Conservation (phyloP, 2,329 filamentous ascomycete genomes). For the Rhynchosporium secalis region DNA sequence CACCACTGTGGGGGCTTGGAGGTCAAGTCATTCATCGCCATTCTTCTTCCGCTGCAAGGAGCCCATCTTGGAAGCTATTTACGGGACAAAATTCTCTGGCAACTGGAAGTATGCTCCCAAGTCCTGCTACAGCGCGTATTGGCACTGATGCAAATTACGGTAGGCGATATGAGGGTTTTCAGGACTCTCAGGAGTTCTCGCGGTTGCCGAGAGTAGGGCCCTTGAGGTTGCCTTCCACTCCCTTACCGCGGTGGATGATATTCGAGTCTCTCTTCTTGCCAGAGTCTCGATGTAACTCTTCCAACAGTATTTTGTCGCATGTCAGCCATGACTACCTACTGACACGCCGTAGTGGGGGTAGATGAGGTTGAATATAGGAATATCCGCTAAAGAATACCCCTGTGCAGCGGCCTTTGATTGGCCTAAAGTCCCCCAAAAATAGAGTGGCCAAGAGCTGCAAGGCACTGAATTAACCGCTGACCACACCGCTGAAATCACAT, state of each 20-base stretch:
- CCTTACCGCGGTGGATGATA: background rate
- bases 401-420: slow-evolving; percentile 15
- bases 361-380: slow-evolving; percentile 22
- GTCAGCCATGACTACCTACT: slow-evolving; percentile 20
- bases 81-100: background rate
- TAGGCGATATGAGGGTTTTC: slow-evolving; percentile 18
- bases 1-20: background rate
- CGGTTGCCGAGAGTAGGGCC: slow-evolving; percentile 2
- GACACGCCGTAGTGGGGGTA: slow-evolving; percentile 11
- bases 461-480: slow-evolving; percentile 26
- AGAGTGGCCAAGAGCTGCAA: slow-evolving; percentile 21
- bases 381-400: slow-evolving; percentile 22
- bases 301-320: slow-evolving; percentile 21
- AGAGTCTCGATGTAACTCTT: slow-evolving; percentile 19
- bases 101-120: background rate
- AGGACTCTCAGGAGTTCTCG: background rate
- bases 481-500: slow-evolving; percentile 12
- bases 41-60: background rate
- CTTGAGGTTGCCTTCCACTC: background rate
- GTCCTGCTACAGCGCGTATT: slow-evolving; percentile 1
- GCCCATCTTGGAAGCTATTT: slow-evolving; percentile 6
- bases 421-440: slow-evolving; percentile 18
- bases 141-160: slow-evolving; percentile 16
- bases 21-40: background rate
- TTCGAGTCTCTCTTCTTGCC: slow-evolving; percentile 2